Conservation (phyloP, 1,284 basidiomycete genomes). For the Cutaneotrichosporon sp. region DNA sequence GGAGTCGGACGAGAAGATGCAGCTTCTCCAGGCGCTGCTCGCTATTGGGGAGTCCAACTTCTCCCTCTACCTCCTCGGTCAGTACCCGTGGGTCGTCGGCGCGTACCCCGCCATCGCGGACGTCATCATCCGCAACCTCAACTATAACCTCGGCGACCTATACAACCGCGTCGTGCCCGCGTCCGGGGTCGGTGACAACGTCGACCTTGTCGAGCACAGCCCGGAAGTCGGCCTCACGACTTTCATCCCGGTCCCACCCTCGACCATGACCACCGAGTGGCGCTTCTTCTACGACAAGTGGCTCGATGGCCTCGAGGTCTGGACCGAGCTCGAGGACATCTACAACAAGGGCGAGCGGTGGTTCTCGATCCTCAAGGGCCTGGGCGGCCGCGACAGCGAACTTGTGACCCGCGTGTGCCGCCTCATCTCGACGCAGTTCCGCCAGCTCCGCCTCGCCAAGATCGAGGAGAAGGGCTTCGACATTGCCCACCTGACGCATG, state of each 20-base stretch:
- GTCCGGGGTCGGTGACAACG: background rate
- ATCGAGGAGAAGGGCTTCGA: conserved; percentile 4
- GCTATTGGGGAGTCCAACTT: conserved; percentile 79
- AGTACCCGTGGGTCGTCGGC: conserved; percentile 83
- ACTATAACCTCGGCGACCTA: conserved; percentile 66
- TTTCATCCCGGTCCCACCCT: conserved; percentile 71
- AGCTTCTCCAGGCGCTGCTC: conserved; percentile 79
- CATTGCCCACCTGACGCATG: background rate
- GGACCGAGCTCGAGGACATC: conserved; percentile 67
- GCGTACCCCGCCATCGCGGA: conserved; percentile 81
- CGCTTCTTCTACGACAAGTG: conserved; percentile 89
- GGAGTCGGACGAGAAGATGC: conserved; percentile 75
- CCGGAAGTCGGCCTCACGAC: conserved; percentile 56
- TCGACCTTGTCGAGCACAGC: background rate
- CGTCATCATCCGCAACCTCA: conserved; percentile 72
- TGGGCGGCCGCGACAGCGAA: conserved; percentile 69
- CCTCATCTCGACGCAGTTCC: conserved; percentile 60
- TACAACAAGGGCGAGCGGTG: conserved; percentile 61
- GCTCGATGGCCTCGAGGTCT: conserved; percentile 69
- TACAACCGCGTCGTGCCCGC: conserved; percentile 57
- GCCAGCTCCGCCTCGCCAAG: conserved; percentile 32
- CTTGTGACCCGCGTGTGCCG: conserved; percentile 66
- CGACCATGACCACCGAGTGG: conserved; percentile 68
- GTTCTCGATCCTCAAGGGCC: conserved; percentile 72
- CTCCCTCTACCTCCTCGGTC: conserved; percentile 74